Base-by-base conservation (phyloP, 768 basidiomycete genomes). In the Gautieria morchelliformis region DNA sequence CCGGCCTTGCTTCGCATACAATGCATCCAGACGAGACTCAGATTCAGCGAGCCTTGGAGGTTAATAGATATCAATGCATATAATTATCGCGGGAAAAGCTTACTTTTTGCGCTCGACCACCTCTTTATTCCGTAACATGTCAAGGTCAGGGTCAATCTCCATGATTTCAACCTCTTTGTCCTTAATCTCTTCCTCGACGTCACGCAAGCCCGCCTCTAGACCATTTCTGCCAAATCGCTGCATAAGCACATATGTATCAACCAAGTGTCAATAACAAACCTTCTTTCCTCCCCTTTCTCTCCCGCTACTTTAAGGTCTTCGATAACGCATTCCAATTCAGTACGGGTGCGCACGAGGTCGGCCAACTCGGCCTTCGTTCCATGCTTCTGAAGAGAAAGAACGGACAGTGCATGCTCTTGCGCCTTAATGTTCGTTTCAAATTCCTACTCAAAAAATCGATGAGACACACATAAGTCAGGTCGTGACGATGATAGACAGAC, bases 1-100 rank as follows among this genome's bases (percentile, higher is more conserved):
- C 20, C 96, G 86, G 2, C 93, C 93, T 67, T 92, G 93, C 67
- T 98, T 98, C 2, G 88, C 85, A 65, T 87, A 93, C 1, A 99
- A 74, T 0, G 87, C 80, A 0, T 79, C 76, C 3, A 97, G 72
- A 47, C 76, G 79, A 1, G 88, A 84, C 52, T 79, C 82, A 0
- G 84, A 83, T 41, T 85, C 82, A 60, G 94, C 92, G 61, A 96
- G 75, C 27, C 75, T 79, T 81, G 78, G 65, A 32, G 22, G 52
- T 2, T 30, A n/a, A 17, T 33, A 24, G 17, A 4, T 47, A 58
- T 53, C 58, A 54, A 51, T 52, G 12, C 30, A 30, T 30, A 41
- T 20, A 32, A 30, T n/a, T 22, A 0, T 35, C 19, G 32, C 11
- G 37, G 24, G 20, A 4, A 20, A 45, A 3, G 42, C 48, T 22